Conservation (phyloP, 805 yeast species). For the Saccharomycopsis sp. region DNA sequence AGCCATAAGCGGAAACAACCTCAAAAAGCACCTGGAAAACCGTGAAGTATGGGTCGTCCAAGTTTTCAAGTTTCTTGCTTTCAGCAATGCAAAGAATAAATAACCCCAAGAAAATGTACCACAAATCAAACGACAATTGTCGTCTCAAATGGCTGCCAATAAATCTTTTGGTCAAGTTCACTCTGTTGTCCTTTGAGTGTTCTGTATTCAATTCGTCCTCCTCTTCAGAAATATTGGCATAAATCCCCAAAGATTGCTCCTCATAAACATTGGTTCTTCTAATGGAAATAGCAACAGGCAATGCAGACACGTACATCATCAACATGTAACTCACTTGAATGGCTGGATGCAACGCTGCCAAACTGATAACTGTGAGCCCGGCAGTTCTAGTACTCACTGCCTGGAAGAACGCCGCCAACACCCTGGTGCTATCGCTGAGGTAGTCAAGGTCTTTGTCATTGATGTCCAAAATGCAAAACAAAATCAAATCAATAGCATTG, state of each 20-base stretch:
- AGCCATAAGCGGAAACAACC: constrained; percentile 90
- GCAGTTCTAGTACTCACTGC: constrained; percentile 92
- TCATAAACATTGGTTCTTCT: constrained; percentile 97
- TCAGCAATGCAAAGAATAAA: constrained; percentile 85
- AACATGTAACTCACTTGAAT: constrained; percentile 88
- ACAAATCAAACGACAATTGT: constrained; percentile 87
- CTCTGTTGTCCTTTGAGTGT: constrained; percentile 22
- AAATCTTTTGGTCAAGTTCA: constrained; percentile 46
- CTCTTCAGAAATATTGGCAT: constrained; percentile 27
- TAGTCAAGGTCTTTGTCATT: constrained; percentile 41
- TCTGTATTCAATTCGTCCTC: constrained; percentile 14
- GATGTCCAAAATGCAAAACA: constrained; percentile 73
- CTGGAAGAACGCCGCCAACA: constrained; percentile 79
- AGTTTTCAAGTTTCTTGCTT: constrained; percentile 45
- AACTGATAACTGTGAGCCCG: constrained; percentile 69
- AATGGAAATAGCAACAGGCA: constrained; percentile 92
- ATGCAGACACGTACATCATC: constrained; percentile 97
- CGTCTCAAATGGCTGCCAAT: constrained; percentile 82
- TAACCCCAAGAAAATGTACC: constrained; percentile 84
- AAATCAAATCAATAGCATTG: constrained; percentile 68
- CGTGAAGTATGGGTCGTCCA: constrained; percentile 41
- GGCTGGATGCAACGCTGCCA: constrained; percentile 72
- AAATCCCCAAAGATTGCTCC: constrained; percentile 94
- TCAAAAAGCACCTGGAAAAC: constrained; percentile 77
- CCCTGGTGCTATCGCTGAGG: constrained; percentile 57